Evolutionary conservation across 495 filamentous ascomycete species (phyloP), one percentile per base, ranked within the genome.

Genomic region (Aspergillus avenaceus): DNA sequence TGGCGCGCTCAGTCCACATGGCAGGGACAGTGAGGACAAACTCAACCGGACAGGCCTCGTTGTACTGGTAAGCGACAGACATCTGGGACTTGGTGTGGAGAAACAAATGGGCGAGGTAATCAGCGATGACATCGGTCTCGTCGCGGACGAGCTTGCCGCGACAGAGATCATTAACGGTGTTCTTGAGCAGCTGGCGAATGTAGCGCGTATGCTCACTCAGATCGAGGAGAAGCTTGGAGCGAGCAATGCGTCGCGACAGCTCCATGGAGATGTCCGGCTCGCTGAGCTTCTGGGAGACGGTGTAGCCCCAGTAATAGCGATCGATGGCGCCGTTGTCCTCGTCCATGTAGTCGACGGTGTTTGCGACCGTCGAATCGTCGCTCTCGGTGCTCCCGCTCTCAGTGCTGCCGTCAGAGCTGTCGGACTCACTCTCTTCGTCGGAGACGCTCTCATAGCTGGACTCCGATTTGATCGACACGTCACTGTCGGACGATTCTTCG

Each of bases 111-210:
- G 28, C 18, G 11, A 46, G n/a, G 23, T 32, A 46, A 31, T 46
- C 44, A 8, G 44, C 44, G 22, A 46, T 46, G 9, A 46, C 22
- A 31, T 45, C 42, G n/a, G 26, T 45, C 19, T 45, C 42, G n/a
- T 31, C 14, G 7, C 26, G 14, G 9, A 46, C 34, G 2, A 46
- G 7, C 8, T 12, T 3, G 9, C 12, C n/a, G 3, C 31, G 21
- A 9, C 22, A 21, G 8, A 46, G 44, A 8, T 31, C 16, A 12
- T 16, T 3, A 19, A 46, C 44, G 14, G 31, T 26, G 3, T 16
- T 24, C 22, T 26, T n/a, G 11, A 45, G 25, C 6, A 8, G 14
- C 12, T 32, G 18, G 7, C 44, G 44, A 3, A 46, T 19, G 6
- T 11, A 12, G 16, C 14, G 11, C 19, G 44, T 46, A 18, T 26